Conservation (phyloP, 2,329 filamentous ascomycete species). For the Aspergillus proliferans region DNA sequence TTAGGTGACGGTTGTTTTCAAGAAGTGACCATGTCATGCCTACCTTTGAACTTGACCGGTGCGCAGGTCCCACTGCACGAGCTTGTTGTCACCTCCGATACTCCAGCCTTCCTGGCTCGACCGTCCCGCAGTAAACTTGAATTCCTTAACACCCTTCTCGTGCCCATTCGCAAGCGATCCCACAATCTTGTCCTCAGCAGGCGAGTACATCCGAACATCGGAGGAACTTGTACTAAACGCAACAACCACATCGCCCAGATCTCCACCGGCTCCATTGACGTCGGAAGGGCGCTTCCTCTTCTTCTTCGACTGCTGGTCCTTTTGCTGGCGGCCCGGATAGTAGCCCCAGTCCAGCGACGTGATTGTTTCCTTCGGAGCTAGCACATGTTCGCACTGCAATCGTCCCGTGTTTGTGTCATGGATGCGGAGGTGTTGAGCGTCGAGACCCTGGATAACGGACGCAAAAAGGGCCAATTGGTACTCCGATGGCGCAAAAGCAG, state of each 20-base stretch:
- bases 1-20: constrained; percentile 10
- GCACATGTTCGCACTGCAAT: constrained; percentile 45
- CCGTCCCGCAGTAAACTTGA: constrained; percentile 42
- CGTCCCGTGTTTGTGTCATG: constrained; percentile 47
- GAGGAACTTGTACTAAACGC: constrained; percentile 46
- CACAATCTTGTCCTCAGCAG: constrained; percentile 42
- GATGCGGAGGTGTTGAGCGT: constrained; percentile 47
- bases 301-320: constrained; percentile 40
- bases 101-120: constrained; percentile 45
- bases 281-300: constrained; percentile 45
- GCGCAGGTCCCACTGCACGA: constrained; percentile 48
- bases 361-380: constrained; percentile 41
- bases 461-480: constrained; percentile 49
- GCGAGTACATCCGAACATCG: constrained; percentile 46
- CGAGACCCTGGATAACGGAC: constrained; percentile 48
- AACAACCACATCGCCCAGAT: constrained; percentile 40
- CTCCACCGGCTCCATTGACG: constrained; percentile 32
- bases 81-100: constrained; percentile 47
- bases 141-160: constrained; percentile 44
- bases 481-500: constrained; percentile 46
- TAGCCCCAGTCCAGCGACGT: constrained; percentile 49
- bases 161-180: constrained; percentile 41
- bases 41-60: constrained; percentile 41
- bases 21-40: constrained; percentile 6
- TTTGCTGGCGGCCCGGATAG: constrained; percentile 29